A percentile compares a stretch with the other conserved stretches of the same genome.
Evolutionary conservation across 2,329 filamentous ascomycete species (phyloP).

Genomic region (Sarocladiaceae sp.): DNA sequence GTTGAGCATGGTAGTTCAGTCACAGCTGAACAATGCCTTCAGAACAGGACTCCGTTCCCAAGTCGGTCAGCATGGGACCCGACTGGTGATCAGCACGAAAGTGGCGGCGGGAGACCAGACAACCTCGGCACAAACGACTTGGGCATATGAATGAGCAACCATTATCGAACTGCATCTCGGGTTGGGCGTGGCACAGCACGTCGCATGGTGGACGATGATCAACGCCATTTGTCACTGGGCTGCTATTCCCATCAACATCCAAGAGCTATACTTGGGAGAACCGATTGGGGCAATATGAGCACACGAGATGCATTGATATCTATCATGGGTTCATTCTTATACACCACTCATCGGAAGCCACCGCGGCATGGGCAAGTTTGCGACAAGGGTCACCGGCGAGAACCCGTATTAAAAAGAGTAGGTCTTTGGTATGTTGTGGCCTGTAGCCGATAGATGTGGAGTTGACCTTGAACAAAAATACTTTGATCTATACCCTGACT

Average conservation of each 20-base stretch:
- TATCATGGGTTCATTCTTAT: background rate
- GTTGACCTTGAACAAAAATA: slow-evolving; percentile 2
- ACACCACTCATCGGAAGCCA: background rate
- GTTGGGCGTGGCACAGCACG: no score
- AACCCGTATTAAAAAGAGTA: no score
- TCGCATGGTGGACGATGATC: no score
- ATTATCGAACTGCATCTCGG: no score
- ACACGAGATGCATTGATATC: no score
- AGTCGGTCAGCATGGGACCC: background rate
- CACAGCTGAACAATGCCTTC: background rate
- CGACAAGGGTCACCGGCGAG: no score
- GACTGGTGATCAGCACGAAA: background rate
- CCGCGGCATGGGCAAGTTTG: background rate
- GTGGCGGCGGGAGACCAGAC: background rate
- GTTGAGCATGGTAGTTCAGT: background rate
- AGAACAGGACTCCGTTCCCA: background rate
- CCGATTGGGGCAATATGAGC: no score
- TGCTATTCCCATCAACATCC: no score
- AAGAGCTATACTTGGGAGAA: no score
- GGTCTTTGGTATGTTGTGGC: background rate
- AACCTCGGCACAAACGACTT: background rate
- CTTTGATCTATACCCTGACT: background rate
- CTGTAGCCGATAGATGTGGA: slow-evolving; percentile 9
- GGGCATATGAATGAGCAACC: background rate
- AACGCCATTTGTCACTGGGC: no score